These are phyloP conservation scores for Candida frijolesensis DNA, from an alignment of 1,139 yeast species.

Conservation along the genomic window DNA sequence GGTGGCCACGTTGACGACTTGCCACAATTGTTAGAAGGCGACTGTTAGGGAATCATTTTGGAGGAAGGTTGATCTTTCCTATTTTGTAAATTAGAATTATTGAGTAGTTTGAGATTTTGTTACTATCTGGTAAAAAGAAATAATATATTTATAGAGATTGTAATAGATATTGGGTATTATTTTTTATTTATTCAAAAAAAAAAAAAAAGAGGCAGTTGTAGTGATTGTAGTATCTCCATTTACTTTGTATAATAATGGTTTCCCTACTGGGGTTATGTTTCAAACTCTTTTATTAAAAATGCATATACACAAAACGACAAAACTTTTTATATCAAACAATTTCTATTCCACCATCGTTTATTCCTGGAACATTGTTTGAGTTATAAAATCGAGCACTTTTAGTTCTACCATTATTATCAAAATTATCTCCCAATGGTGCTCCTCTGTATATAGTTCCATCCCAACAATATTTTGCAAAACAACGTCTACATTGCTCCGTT, in stretches of 20 bases:
- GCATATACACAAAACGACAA: neutral
- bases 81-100: neutral
- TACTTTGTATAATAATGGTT: too few relatives aligned
- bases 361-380: slow-evolving; percentile 13
- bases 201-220: too few relatives aligned
- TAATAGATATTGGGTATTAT: slow-evolving; percentile 1
- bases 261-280: too few relatives aligned
- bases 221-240: too few relatives aligned
- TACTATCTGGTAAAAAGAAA: neutral
- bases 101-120: slow-evolving; percentile 1
- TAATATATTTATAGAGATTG: neutral
- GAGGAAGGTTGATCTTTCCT: slow-evolving; percentile 4
- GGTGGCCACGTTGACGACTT: slow-evolving; percentile 63
- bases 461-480: slow-evolving; percentile 47
- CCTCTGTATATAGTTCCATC: slow-evolving; percentile 26
- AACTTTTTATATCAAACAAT: neutral
- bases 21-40: slow-evolving; percentile 58
- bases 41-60: neutral
- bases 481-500: slow-evolving; percentile 38
- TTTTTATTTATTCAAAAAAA: neutral
- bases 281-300: neutral
- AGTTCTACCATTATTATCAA: slow-evolving; percentile 25
- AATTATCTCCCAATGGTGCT: slow-evolving; percentile 41
- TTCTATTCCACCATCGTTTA: slow-evolving; percentile 12
- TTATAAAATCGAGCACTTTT: slow-evolving; percentile 11